phyloP scores from a whole-genome alignment of 2,329 filamentous ascomycete genomes.

The Fusarium stilboides region DNA sequence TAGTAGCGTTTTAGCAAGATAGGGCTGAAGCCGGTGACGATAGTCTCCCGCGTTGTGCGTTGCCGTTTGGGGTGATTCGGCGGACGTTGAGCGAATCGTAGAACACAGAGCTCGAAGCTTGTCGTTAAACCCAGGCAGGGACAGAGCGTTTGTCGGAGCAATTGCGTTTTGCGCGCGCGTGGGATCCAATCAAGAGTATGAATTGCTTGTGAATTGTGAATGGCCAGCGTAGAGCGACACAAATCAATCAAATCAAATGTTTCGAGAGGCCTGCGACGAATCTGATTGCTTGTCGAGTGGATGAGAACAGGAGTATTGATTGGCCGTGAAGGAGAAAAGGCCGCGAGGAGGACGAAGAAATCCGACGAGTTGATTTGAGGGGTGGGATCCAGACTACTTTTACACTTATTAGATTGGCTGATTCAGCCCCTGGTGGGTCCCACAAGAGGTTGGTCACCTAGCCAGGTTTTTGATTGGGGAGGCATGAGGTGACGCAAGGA shows the following conservation, averaged over 20 bases:
- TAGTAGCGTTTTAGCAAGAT: slow-evolving; percentile 13
- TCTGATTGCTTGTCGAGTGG: slow-evolving; percentile 58
- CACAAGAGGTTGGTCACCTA: slow-evolving; percentile 15
- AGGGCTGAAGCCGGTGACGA: slow-evolving; percentile 17
- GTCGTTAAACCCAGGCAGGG: slow-evolving; percentile 22
- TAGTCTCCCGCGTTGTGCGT: slow-evolving; percentile 27
- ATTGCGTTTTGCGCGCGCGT: slow-evolving; percentile 37
- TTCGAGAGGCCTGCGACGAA: slow-evolving; percentile 50
- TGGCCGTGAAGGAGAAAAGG: slow-evolving; percentile 63
- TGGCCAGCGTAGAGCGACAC: slow-evolving; percentile 49
- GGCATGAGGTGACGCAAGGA: slow-evolving; percentile 51
- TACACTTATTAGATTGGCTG: slow-evolving; percentile 66
- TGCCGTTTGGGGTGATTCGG: slow-evolving; percentile 42
- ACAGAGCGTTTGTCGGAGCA: slow-evolving; percentile 36
- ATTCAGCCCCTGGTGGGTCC: slow-evolving; percentile 61
- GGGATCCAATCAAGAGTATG: slow-evolving; percentile 48
- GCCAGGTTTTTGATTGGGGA: slow-evolving; percentile 53
- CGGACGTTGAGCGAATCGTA: slow-evolving; percentile 38
- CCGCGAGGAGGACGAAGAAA: slow-evolving; percentile 59
- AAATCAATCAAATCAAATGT: slow-evolving; percentile 45
- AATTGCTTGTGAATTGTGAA: slow-evolving; percentile 51
- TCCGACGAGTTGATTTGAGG: slow-evolving; percentile 69
- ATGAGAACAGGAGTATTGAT: slow-evolving; percentile 59
- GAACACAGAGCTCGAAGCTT: slow-evolving; percentile 28
- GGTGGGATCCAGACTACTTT: slow-evolving; percentile 60